These are phyloP conservation scores for Nelumbo lutea DNA, from an alignment of 164 flowering plant genomes.

Conservation along the genomic window DNA sequence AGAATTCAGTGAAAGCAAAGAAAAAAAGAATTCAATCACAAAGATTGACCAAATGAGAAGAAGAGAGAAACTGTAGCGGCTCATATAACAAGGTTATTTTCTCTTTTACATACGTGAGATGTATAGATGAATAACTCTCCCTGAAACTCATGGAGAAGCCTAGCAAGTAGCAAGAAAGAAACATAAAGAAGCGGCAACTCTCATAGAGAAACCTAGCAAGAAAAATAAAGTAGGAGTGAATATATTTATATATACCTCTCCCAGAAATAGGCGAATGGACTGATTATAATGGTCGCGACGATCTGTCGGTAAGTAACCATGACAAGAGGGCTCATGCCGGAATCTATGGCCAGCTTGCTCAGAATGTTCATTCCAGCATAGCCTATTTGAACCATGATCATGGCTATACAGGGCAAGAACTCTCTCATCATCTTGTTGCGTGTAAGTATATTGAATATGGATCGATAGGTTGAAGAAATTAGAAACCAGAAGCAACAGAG, in stretches of 20 bases:
- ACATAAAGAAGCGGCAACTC: too few species aligned
- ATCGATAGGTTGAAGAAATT: too few species aligned
- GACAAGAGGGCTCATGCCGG: constrained; percentile 68
- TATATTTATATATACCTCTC: constrained; percentile 47
- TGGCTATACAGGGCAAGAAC: constrained; percentile 48
- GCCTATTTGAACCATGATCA: constrained; percentile 52
- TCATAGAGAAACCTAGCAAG: too few species aligned
- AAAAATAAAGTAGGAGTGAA: background rate
- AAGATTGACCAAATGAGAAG: too few species aligned
- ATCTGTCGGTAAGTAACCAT: constrained; percentile 68
- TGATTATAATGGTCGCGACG: constrained; percentile 42
- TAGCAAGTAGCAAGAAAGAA: too few species aligned
- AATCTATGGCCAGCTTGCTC: constrained; percentile 60
- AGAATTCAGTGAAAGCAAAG: too few species aligned
- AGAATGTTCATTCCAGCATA: constrained; percentile 62
- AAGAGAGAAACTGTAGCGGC: too few species aligned
- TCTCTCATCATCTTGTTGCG: constrained; percentile 18
- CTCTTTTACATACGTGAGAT: too few species aligned
- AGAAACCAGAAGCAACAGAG: background rate
- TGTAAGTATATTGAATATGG: background rate
- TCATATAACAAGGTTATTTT: too few species aligned
- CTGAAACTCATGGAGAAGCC: too few species aligned
- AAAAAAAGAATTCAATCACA: too few species aligned
- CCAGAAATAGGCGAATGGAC: constrained; percentile 53
- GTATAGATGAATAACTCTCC: too few species aligned